phyloP scores from a whole-genome alignment of 1,139 yeast genomes.

The Sugiyamaella novakii region DNA sequence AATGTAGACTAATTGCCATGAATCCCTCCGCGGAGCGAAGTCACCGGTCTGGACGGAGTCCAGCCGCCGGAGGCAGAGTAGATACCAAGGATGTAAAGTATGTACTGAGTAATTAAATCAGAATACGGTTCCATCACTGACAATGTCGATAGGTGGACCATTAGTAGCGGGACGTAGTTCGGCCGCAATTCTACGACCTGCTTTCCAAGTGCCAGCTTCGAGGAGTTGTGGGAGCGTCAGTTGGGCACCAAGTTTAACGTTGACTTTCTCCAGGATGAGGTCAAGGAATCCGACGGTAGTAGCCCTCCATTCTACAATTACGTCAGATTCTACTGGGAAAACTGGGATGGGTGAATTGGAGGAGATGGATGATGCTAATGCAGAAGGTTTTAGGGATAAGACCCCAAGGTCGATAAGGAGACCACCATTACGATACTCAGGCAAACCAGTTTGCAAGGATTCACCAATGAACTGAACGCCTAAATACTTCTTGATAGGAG shows the following conservation, averaged over 20 bases:
- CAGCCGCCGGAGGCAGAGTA: conserved; percentile 11
- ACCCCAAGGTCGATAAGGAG: conserved; percentile 57
- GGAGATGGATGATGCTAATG: conserved; percentile 1
- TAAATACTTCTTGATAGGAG: conserved; percentile 50
- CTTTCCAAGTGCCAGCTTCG: conserved; percentile 67
- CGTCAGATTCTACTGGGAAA: conserved; percentile 55
- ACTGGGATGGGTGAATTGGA: conserved; percentile 44
- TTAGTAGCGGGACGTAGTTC: conserved; percentile 49
- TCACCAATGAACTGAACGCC: conserved; percentile 50
- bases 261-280: conserved; percentile 51
- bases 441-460: conserved; percentile 57
- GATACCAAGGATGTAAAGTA: no score
- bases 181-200: conserved; percentile 59
- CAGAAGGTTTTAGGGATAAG: conserved; percentile 46
- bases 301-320: conserved; percentile 67
- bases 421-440: conserved; percentile 67
- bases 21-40: conserved; percentile 4
- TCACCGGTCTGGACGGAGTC: conserved; percentile 8
- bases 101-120: no score
- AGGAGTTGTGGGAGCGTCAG: conserved; percentile 56
- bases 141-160: conserved; percentile 61
- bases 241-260: conserved; percentile 43
- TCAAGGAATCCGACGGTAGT: conserved; percentile 58
- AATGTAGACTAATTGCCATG: no score
- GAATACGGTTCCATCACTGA: conserved; percentile 63